Evolutionary conservation across 2,329 filamentous ascomycete species (phyloP), one percentile per base, ranked within the genome.

Genomic region (Aspergillus oerlinghausenensis): DNA sequence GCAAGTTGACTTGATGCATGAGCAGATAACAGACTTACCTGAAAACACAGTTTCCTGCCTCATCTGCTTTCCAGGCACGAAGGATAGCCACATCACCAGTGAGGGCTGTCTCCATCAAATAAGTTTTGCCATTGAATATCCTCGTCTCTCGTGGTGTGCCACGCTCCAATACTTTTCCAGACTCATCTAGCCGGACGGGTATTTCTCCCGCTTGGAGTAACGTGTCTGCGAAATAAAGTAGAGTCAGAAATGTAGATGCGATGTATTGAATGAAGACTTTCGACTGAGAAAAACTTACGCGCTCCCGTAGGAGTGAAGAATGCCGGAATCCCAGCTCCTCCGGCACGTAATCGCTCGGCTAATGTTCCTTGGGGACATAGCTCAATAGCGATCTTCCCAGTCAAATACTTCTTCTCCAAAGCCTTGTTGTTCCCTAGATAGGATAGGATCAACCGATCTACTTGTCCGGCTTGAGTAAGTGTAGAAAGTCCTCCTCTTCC

Each of bases 271-370:
- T 17, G 7, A 6, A 38, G 6, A n/a, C 14, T 38, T 32, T 38
- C 32, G n/a, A 14, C 23, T 21, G 7, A 23, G 32, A 17, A 40
- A 40, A 19, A 79, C 80, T 67, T 77, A 84, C 84, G 80, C 40
- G 83, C 84, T 55, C 85, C 89, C 0, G 89, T 90, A 0, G 89
- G 86, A 0, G 90, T 92, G 67, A 86, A 94, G 70, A 94, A 92
- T 0, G 89, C 89, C 1, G 89, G 88, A 51, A 92, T 90, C 8
- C 89, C 89, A 25, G 87, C 87, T 3, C 88, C 89, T 1, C 84
- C 89, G 6, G 88, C 88, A 45, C 88, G 80, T 65, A 90, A 82
- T 62, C 88, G 61, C 60, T 73, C 70, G 6, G 69, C 70, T 51
- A 73, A 54, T 3, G 70, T 73, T 9, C 89, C 89, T 65, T 92